Evolutionary conservation across 768 basidiomycete species (phyloP), one percentile per base, ranked within the genome.

Genomic region (Candolleomyces efflorescens): DNA sequence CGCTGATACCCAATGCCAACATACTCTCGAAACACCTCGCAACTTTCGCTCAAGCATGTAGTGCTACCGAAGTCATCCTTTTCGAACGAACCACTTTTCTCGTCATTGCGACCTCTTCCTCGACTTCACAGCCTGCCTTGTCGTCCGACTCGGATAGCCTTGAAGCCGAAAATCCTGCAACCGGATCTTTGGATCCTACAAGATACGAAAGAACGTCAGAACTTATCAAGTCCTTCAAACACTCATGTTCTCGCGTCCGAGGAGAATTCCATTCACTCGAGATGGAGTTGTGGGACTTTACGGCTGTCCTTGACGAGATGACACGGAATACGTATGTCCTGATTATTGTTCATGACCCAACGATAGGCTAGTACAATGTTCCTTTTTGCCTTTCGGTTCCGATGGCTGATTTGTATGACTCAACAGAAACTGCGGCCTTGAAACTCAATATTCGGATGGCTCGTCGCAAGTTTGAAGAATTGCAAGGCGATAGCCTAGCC

Each of bases 11-110:
- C 3, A 98, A 98, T 63, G 92, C 92, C 37, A 76, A 85, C n/a
- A 85, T 93, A 46, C 87, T 99, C 41, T 86, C 89, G 2, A 86
- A 82, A 61, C 94, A 98, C 64, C 83, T 99, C 17, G 82, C 86
- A 6, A 91, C 86, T 51, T 90, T 98, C 59, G 90, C 94, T 13
- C 80, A 85, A 48, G 86, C 93, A 0, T 94, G 94, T 68, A 88
- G 83, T 61, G 94, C 95, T 5, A 90, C 90, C 0, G 97, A 99
- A 71, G 92, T 94, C 57, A 87, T 98, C 65, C 83, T 98, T 41
- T 98, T 99, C 65, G 97, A 99, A 69, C 89, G 92, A 53, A 95
- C 94, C 9, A 98, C 97, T 32, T 98, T 98, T 76, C 89, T 99
- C 54, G 95, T 99, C 63, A 94, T 99, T 61, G 94, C 96, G 4